These are phyloP conservation scores for Narthecium ossifragum DNA, from an alignment of 106 monocot species.

Conservation along the genomic window DNA sequence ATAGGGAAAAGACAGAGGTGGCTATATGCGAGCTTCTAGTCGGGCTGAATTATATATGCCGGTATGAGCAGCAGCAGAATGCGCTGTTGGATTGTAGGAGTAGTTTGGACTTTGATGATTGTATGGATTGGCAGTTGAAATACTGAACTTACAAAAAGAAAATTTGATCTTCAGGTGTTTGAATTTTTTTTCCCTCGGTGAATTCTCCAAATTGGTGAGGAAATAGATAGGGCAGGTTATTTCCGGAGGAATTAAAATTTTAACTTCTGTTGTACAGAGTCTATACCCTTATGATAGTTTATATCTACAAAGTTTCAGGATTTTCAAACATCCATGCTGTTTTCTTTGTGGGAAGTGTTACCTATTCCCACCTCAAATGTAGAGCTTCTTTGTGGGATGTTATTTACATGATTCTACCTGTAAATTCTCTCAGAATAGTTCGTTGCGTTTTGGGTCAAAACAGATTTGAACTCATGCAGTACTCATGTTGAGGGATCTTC, in stretches of 20 bases:
- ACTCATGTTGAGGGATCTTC: too few species aligned
- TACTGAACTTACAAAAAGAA: slow-evolving; percentile 12
- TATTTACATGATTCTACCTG: too few species aligned
- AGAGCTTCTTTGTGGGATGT: too few species aligned
- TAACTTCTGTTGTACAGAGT: slow-evolving; percentile 11
- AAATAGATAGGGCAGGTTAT: not conserved
- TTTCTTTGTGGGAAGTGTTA: not conserved
- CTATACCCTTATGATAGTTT: not conserved
- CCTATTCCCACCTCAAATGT: not conserved
- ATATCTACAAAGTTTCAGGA: not conserved
- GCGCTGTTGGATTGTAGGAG: slow-evolving; percentile 78
- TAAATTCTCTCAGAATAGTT: too few species aligned
- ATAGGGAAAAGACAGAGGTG: slow-evolving; percentile 72
- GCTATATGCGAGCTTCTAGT: slow-evolving; percentile 83
- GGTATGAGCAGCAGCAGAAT: slow-evolving; percentile 93
- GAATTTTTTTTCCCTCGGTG: slow-evolving; percentile 4
- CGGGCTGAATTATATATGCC: slow-evolving; percentile 89
- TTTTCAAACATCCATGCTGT: not conserved
- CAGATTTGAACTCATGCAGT: too few species aligned
- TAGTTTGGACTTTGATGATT: slow-evolving; percentile 80
- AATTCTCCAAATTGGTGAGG: not conserved
- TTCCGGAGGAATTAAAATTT: not conserved
- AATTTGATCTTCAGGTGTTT: not conserved
- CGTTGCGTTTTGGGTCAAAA: too few species aligned
- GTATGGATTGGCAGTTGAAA: slow-evolving; percentile 60